phyloP scores from a whole-genome alignment of 2,329 filamentous ascomycete genomes.

The Domatiomyces globalis region DNA sequence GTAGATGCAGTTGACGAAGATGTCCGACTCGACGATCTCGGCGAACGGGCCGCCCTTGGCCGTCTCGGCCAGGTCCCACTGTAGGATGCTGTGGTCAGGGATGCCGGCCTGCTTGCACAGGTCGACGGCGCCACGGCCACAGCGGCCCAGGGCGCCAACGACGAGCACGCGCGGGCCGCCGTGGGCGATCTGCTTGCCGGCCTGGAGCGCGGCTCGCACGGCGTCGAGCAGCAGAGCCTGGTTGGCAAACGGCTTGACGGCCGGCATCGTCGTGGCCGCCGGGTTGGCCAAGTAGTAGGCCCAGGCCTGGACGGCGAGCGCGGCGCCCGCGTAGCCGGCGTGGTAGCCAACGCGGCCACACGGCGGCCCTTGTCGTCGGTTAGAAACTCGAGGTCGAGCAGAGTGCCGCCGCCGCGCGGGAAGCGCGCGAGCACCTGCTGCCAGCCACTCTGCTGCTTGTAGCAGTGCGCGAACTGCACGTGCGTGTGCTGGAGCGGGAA shows the following conservation, averaged over 20 bases:
- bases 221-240: constrained; percentile 58
- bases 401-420: constrained; percentile 57
- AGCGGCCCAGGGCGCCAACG: constrained; percentile 62
- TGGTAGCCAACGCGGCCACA: constrained; percentile 42
- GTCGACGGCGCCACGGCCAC: constrained; percentile 72
- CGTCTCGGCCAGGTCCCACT: constrained; percentile 73
- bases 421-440: constrained; percentile 66
- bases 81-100: constrained; percentile 51
- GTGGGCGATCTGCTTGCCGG: constrained; percentile 52
- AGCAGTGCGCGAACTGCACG: constrained; percentile 60
- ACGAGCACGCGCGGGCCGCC: constrained; percentile 65
- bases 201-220: constrained; percentile 56
- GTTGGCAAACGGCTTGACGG: constrained; percentile 52
- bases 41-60: constrained; percentile 59
- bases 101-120: constrained; percentile 63
- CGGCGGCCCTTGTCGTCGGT: constrained; percentile 54
- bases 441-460: constrained; percentile 67
- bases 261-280: constrained; percentile 50
- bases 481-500: constrained; percentile 59
- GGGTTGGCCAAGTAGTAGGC: constrained; percentile 51
- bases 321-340: constrained; percentile 58
- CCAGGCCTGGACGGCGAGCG: constrained; percentile 63
- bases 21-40: constrained; percentile 60
- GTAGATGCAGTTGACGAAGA: constrained; percentile 85
- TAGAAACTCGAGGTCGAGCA: constrained; percentile 81